These are phyloP conservation scores for Fusarium sp. DNA, from an alignment of 2,329 filamentous ascomycete species.

Conservation along the genomic window DNA sequence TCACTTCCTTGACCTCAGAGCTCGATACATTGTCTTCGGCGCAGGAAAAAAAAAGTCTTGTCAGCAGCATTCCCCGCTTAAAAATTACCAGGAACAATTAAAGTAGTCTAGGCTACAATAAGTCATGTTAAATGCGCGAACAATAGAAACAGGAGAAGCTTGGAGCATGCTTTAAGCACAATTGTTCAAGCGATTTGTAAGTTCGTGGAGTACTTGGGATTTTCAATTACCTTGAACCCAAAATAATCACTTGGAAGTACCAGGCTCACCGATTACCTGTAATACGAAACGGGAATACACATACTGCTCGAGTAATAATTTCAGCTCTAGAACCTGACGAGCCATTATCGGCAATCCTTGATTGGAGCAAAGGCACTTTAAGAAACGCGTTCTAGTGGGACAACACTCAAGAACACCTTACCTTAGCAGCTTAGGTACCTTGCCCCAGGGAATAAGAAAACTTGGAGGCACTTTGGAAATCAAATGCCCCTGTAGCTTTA, in stretches of 20 bases:
- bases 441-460: too few relatives aligned
- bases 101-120: background rate
- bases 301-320: background rate
- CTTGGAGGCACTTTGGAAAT: background rate
- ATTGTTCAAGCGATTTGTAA: background rate
- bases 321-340: background rate
- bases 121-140: background rate
- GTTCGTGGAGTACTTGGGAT: background rate
- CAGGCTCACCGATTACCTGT: background rate
- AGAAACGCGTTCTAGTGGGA: constrained; percentile 15
- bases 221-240: background rate
- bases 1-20: background rate
- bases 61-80: constrained; percentile 23
- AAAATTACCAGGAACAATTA: background rate
- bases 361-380: constrained; percentile 32
- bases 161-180: background rate
- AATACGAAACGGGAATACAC: background rate
- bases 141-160: background rate
- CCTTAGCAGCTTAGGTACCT: too few relatives aligned
- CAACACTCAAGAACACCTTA: background rate
- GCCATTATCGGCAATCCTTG: constrained; percentile 6
- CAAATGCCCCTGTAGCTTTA: constrained; percentile 1
- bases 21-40: background rate
- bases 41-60: constrained; percentile 21
- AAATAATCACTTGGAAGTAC: background rate